Evolutionary conservation across 2,329 filamentous ascomycete species (phyloP).

Genomic region (Aspergillus quadrilineatus): DNA sequence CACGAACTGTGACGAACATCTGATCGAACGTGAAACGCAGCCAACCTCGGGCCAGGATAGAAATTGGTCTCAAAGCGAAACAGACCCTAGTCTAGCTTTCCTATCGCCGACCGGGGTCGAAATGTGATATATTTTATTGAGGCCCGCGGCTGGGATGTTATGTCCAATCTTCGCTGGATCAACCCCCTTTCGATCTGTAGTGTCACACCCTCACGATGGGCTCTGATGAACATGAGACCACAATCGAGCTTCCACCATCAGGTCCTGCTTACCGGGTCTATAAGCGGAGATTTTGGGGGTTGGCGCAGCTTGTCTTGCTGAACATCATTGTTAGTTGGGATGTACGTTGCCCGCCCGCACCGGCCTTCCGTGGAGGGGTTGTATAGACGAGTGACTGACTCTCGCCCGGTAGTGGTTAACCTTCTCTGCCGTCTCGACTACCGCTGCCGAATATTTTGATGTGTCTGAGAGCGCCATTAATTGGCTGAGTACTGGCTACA

Average conservation of each 20-base stretch:
- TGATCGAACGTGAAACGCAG: conserved; percentile 5
- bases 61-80: conserved; percentile 1
- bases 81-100: neutral
- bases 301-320: conserved; percentile 77
- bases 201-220: conserved; percentile 8
- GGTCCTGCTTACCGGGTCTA: conserved; percentile 60
- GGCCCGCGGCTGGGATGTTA: neutral
- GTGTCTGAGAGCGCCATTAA: conserved; percentile 78
- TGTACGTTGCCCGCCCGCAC: conserved; percentile 55
- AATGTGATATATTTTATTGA: neutral
- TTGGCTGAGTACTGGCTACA: conserved; percentile 85
- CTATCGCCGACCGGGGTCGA: neutral
- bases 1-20: conserved; percentile 1
- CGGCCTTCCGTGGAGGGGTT: neutral
- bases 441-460: conserved; percentile 71
- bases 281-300: conserved; percentile 83
- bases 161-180: neutral
- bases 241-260: conserved; percentile 17
- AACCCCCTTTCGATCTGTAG: neutral
- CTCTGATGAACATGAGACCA: conserved; percentile 9
- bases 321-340: conserved; percentile 96
- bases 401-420: conserved; percentile 73
- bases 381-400: neutral
- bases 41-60: neutral
- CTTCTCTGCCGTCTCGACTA: conserved; percentile 77